Conservation (phyloP, 2,329 filamentous ascomycete genomes). For the Aspergillus hortae region DNA sequence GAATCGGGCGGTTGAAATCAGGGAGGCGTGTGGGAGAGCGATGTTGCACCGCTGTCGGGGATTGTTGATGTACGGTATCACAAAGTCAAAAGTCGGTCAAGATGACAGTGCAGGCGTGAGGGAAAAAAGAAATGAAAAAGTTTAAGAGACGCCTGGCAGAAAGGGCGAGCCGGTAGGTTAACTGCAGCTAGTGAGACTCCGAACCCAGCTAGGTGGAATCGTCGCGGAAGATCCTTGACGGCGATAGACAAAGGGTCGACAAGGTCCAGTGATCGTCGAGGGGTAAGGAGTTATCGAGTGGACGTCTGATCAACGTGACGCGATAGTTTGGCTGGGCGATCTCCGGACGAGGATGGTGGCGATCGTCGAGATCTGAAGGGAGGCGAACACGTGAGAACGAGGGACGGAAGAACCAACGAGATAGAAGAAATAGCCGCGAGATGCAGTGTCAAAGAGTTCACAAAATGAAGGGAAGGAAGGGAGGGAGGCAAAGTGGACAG, state of each 20-base stretch:
- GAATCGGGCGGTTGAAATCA: constrained; percentile 14
- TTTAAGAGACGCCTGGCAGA: constrained; percentile 12
- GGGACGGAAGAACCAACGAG: background rate
- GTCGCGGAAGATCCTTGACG: constrained; percentile 14
- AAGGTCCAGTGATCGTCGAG: constrained; percentile 10
- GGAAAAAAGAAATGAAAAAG: constrained; percentile 15
- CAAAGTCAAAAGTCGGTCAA: constrained; percentile 36
- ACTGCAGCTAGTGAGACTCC: constrained; percentile 24
- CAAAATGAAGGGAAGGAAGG: constrained; percentile 1
- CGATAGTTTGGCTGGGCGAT: background rate
- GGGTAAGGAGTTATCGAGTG: background rate
- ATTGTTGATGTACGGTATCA: constrained; percentile 31
- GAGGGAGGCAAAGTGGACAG: constrained; percentile 6
- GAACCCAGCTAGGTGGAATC: constrained; percentile 16
- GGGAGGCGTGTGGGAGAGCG: constrained; percentile 13
- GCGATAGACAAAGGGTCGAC: constrained; percentile 3
- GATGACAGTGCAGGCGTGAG: constrained; percentile 21
- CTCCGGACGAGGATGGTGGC: background rate
- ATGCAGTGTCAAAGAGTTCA: background rate
- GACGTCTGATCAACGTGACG: background rate
- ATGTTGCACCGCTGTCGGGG: constrained; percentile 30
- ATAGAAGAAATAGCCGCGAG: background rate
- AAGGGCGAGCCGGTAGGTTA: constrained; percentile 17
- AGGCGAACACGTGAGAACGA: constrained; percentile 1
- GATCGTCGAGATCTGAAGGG: background rate